A percentile compares a stretch with the other conserved stretches of the same genome.
Evolutionary conservation across 768 basidiomycete genomes (phyloP).

Genomic region (Xerocomellus chrysenteron): DNA sequence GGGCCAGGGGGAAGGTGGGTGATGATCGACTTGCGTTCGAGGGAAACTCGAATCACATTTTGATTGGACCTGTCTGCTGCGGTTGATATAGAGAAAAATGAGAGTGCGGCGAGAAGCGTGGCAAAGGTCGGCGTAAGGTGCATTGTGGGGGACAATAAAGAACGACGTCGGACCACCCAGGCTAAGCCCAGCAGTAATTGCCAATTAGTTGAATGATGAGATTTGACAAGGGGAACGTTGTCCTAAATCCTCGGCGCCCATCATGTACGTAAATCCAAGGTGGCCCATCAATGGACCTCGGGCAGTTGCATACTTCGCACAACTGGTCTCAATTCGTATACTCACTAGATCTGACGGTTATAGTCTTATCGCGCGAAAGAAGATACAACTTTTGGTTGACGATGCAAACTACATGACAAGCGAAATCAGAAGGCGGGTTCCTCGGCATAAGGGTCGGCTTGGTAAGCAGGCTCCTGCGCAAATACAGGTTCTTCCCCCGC

Average conservation of each 20-base stretch:
- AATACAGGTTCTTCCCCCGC: constrained; percentile 50
- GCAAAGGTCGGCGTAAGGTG: constrained; percentile 9
- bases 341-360: background rate
- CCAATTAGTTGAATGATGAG: background rate
- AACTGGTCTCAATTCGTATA: background rate
- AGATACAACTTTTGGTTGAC: constrained; percentile 16
- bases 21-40: constrained; percentile 21
- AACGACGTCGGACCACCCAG: background rate
- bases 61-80: background rate
- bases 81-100: constrained; percentile 10
- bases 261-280: constrained; percentile 2
- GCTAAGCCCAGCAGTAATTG: background rate
- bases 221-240: no score
- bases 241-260: no score
- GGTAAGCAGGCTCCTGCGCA: constrained; percentile 35
- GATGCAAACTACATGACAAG: constrained; percentile 17
- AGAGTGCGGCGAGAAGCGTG: constrained; percentile 16
- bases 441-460: constrained; percentile 45
- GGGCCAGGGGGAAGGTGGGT: background rate
- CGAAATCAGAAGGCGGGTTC: constrained; percentile 58
- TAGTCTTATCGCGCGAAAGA: background rate
- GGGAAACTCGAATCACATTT: constrained; percentile 20
- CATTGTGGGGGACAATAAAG: constrained; percentile 17
- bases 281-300: background rate
- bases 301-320: background rate